Percentiles rank a stretch among this genome's conserved stretches.
Conservation (phyloP, 257 asterid species). For the Solanum commersonii region DNA sequence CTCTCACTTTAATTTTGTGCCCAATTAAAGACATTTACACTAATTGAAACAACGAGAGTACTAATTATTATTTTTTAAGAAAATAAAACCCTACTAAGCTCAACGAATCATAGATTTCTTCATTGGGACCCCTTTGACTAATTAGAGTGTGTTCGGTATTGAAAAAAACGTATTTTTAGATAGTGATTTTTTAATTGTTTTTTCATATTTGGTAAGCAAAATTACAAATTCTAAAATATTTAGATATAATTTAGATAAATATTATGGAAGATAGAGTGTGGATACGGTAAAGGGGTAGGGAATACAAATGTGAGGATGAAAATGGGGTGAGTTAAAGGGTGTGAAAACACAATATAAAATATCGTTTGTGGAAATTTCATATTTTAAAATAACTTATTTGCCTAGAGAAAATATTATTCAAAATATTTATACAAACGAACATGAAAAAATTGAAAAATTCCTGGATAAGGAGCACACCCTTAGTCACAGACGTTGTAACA, state of each 20-base stretch:
- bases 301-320: background rate
- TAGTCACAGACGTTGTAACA: background rate
- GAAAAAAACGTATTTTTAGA: too few species aligned
- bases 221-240: background rate
- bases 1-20: background rate
- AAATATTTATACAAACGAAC: too few species aligned
- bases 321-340: background rate
- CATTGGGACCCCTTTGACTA: background rate
- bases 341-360: background rate
- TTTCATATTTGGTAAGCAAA: background rate
- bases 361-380: too few species aligned
- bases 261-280: background rate
- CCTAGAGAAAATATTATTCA: background rate
- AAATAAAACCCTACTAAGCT: background rate
- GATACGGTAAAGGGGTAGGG: background rate
- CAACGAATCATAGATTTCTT: background rate
- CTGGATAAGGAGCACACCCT: background rate
- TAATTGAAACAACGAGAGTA: background rate
- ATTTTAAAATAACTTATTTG: too few species aligned
- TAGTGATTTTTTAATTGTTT: background rate
- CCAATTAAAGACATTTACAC: background rate
- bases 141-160: background rate
- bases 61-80: too few species aligned
- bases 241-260: background rate
- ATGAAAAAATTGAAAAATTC: too few species aligned